Evolutionary conservation across 2,329 filamentous ascomycete species (phyloP), one percentile per base, ranked within the genome.

Genomic region (Onygena corvina): DNA sequence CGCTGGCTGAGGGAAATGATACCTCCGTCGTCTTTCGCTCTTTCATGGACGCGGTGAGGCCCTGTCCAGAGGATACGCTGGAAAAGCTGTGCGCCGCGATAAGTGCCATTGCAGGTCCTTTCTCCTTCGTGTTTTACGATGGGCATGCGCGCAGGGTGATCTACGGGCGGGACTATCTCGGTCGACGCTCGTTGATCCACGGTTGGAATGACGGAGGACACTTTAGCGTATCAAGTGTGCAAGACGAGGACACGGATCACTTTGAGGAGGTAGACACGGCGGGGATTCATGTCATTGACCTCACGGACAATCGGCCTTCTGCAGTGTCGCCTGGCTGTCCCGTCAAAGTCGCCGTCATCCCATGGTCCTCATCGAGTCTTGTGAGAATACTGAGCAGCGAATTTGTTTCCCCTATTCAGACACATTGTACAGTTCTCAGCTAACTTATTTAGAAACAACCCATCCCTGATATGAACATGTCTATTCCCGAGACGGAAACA

Each of bases 111-210:
- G 76, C 81, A 51, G 92, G 92, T 0, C 90, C 92, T 0, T 96
- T 92, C 68, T 86, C 90, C 1, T 92, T 96, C 65, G 77, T 90
- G 4, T 95, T 83, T 64, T 84, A 83, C 59, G 84, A 95, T 68
- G 74, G 72, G 12, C 59, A 63, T 7, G 70, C 75, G 48, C 71
- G 70, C 7, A 75, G 75, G 35, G 56, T 96, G 11, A 94, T 83
- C 65, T 95, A 85, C 64, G 88, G 85, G 4, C 78, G 92, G 55
- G 92, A 98, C 64, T 84, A 84, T 51, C 74, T 98, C 2, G 92
- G 92, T 6, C 77, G 92, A 50, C 78, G 92, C 45, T 96, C 92
- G 11, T 70, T 98, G 30, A 71, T 95, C 36, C 68, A 58, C 35
- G 70, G 68, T 16, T 57, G 75, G 14, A 75, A 76, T 49, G 59